Evolutionary conservation across 371 early-diverging fungal species (phyloP).

Genomic region (Mortierella sp.): DNA sequence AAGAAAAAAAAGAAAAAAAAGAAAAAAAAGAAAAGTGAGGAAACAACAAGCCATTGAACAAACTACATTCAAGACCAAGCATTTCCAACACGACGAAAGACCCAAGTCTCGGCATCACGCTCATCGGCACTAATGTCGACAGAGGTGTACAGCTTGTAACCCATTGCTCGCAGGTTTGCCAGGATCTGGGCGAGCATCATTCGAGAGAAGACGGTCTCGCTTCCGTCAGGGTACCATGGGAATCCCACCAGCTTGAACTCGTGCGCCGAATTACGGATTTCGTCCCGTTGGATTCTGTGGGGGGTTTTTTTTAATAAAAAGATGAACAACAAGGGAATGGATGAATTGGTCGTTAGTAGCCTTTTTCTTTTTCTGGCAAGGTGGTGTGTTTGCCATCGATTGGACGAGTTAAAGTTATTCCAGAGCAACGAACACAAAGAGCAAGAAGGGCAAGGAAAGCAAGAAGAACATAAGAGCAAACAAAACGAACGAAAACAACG

Average conservation of each 20-base stretch:
- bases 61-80: constrained; percentile 18
- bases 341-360: neutral
- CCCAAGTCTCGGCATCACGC: constrained; percentile 32
- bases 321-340: neutral
- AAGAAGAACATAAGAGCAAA: too few species aligned
- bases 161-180: constrained; percentile 35
- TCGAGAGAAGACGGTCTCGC: constrained; percentile 28
- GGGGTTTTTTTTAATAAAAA: too few species aligned
- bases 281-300: constrained; percentile 27
- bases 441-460: too few species aligned
- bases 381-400: too few species aligned
- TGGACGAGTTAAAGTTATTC: too few species aligned
- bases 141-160: constrained; percentile 34
- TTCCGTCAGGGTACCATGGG: constrained; percentile 27
- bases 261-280: constrained; percentile 18
- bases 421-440: too few species aligned
- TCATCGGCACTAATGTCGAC: constrained; percentile 17
- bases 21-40: neutral
- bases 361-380: neutral
- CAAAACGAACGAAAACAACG: too few species aligned
- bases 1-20: neutral
- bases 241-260: constrained; percentile 38
- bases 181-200: constrained; percentile 44
- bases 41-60: neutral
- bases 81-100: constrained; percentile 20